phyloP scores from a whole-genome alignment of 805 yeast species.

The Nakazawaea pomicola region DNA sequence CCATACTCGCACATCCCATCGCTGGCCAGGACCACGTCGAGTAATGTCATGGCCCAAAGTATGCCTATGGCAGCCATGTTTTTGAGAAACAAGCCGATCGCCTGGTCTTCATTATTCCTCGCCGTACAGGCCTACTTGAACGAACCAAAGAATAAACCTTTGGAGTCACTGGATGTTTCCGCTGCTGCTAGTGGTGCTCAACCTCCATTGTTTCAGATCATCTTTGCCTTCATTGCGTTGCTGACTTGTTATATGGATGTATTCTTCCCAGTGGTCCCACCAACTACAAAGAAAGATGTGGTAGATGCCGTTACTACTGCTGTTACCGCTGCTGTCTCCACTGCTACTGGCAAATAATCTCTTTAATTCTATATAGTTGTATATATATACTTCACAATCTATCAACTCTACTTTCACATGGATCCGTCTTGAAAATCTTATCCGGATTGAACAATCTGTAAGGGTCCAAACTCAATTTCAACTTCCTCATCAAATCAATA shows the following conservation, averaged over 20 bases:
- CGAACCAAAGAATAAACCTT: slow-evolving; percentile 24
- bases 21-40: slow-evolving; percentile 38
- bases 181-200: slow-evolving; percentile 25
- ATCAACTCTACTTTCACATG: slow-evolving; percentile 22
- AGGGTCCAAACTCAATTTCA: slow-evolving; percentile 73
- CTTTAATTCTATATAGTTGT: background rate
- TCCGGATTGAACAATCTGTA: slow-evolving; percentile 72
- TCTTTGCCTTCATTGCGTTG: slow-evolving; percentile 43
- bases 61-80: slow-evolving; percentile 64
- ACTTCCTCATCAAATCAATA: slow-evolving; percentile 64
- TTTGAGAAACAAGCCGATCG: slow-evolving; percentile 47
- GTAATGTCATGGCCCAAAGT: slow-evolving; percentile 44
- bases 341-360: slow-evolving; percentile 12
- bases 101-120: slow-evolving; percentile 51
- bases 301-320: slow-evolving; percentile 22
- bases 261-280: slow-evolving; percentile 39
- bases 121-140: slow-evolving; percentile 46
- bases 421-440: slow-evolving; percentile 68
- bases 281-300: slow-evolving; percentile 22
- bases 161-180: slow-evolving; percentile 10
- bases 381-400: slow-evolving; percentile 1
- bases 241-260: slow-evolving; percentile 47
- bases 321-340: slow-evolving; percentile 14
- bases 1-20: slow-evolving; percentile 43
- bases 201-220: slow-evolving; percentile 41